Evolutionary conservation across 805 yeast genomes (phyloP).

Genomic region (Candida lessepsii): DNA sequence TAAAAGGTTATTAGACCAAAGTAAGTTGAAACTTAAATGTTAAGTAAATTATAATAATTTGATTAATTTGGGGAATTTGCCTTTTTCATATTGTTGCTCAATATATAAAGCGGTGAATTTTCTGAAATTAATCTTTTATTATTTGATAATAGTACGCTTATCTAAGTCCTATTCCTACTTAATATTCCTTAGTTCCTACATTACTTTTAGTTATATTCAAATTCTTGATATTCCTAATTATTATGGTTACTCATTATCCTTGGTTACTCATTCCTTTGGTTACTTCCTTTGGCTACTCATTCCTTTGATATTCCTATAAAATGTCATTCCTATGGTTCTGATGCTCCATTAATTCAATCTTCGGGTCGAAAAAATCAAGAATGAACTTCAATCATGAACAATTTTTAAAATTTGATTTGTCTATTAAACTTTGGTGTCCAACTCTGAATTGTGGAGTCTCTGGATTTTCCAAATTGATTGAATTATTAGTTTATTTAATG

Average conservation of each 20-base stretch:
- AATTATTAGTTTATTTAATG: conserved; percentile 9
- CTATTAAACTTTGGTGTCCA: conserved; percentile 11
- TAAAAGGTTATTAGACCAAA: conserved; percentile 11
- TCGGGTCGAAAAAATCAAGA: conserved; percentile 9
- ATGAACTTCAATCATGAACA: conserved; percentile 12
- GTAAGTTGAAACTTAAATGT: conserved; percentile 7
- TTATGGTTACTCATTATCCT: conserved; percentile 1
- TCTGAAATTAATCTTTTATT: conserved; percentile 9
- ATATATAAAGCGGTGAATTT: conserved; percentile 9
- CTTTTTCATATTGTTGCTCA: conserved; percentile 5
- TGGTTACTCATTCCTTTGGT: too few species aligned
- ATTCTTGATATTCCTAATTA: conserved; percentile 1
- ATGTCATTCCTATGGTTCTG: conserved; percentile 7
- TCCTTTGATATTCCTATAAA: too few species aligned
- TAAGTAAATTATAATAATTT: conserved; percentile 8
- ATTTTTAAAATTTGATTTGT: conserved; percentile 8
- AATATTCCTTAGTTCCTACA: conserved; percentile 7
- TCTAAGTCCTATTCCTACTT: conserved; percentile 2
- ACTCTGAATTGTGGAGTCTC: conserved; percentile 12
- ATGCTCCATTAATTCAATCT: conserved; percentile 9
- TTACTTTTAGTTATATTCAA: background rate
- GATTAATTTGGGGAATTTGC: conserved; percentile 9
- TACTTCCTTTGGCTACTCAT: too few species aligned
- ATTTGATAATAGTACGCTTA: conserved; percentile 1
- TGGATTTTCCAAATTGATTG: conserved; percentile 9